These are phyloP conservation scores for Monascus purpureus DNA, from an alignment of 495 filamentous ascomycete species.

Conservation along the genomic window DNA sequence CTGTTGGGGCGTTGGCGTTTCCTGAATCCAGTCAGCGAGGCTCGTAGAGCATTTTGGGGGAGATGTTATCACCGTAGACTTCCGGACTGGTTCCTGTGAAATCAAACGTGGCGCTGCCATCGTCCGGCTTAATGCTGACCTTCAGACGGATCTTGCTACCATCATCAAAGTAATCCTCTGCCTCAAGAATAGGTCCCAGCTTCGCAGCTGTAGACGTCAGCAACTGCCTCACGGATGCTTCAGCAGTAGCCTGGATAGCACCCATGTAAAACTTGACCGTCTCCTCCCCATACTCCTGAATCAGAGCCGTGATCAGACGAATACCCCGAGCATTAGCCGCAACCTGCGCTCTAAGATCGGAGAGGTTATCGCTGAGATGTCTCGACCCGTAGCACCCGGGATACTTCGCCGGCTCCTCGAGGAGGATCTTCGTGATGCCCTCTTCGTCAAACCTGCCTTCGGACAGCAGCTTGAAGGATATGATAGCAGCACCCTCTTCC, in stretches of 20 bases:
- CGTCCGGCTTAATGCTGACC: constrained; percentile 66
- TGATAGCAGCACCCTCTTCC: constrained; percentile 90
- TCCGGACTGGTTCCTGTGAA: constrained; percentile 76
- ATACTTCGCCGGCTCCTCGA: constrained; percentile 70
- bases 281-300: constrained; percentile 78
- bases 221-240: constrained; percentile 68
- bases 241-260: constrained; percentile 85
- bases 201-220: constrained; percentile 68
- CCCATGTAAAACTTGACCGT: constrained; percentile 95
- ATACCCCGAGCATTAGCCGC: constrained; percentile 96
- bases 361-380: constrained; percentile 86
- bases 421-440: constrained; percentile 69
- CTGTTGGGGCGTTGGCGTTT: constrained; percentile 80
- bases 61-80: constrained; percentile 81
- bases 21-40: too few relatives aligned
- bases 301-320: constrained; percentile 68
- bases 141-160: constrained; percentile 72
- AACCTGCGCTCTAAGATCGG: constrained; percentile 90
- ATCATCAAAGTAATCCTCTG: constrained; percentile 87
- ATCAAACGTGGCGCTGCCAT: constrained; percentile 82
- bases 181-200: constrained; percentile 64
- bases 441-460: constrained; percentile 83
- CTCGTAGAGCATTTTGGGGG: too few relatives aligned
- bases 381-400: constrained; percentile 81
- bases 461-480: constrained; percentile 84